Conservation (phyloP, 441 rosid genomes). For the Gossypium schwendimanii region DNA sequence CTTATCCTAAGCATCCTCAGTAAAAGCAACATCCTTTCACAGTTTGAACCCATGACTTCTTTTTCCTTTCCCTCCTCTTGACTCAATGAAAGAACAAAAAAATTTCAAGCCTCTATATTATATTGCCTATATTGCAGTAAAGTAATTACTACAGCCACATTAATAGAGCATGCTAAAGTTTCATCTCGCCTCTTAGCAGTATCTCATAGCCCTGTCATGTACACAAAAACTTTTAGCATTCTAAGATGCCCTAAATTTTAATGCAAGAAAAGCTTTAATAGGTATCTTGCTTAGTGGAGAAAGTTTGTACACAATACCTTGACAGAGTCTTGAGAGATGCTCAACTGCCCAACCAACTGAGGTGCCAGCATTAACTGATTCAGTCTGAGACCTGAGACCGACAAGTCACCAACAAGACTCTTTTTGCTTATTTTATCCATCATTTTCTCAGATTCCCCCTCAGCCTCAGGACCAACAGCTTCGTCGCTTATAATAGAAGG, state of each 20-base stretch:
- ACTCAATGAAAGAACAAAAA: constrained; percentile 2
- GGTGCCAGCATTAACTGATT: constrained; percentile 95
- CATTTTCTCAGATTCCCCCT: constrained; percentile 23
- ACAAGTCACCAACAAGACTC: constrained; percentile 82
- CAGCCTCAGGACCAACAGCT: constrained; percentile 29
- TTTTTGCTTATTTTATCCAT: constrained; percentile 24
- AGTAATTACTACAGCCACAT: background rate
- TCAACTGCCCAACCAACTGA: constrained; percentile 73
- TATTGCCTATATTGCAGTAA: background rate
- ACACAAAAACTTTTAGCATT: background rate
- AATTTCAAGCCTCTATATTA: background rate
- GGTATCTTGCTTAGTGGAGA: background rate
- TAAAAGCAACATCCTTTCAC: background rate
- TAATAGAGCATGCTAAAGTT: constrained; percentile 11
- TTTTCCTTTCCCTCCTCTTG: background rate
- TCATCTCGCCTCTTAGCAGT: background rate
- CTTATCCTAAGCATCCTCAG: background rate
- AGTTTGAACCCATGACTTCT: background rate
- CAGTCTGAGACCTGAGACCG: constrained; percentile 80
- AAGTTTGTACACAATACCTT: constrained; percentile 48
- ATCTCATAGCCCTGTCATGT: background rate
- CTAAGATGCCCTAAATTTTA: background rate
- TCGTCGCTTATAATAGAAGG: constrained; percentile 30
- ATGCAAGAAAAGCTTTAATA: background rate
- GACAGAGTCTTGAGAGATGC: constrained; percentile 62